Conservation (phyloP, 176 grass and related monocot genomes). For the barley (Hordeum vulgare) region DNA sequence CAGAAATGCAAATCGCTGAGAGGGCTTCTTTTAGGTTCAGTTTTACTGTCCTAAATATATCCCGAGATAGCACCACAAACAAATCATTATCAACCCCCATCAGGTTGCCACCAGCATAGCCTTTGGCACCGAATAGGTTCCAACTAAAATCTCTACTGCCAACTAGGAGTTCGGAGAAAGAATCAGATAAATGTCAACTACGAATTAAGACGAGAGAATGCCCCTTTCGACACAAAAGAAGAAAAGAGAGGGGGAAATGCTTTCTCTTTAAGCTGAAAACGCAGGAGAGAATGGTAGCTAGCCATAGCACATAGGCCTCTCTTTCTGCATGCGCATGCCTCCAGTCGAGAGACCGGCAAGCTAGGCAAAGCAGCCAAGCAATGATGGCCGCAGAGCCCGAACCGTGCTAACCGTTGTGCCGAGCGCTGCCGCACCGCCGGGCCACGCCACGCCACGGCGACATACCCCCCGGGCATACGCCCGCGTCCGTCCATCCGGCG, state of each 20-base stretch:
- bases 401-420: constrained; percentile 53
- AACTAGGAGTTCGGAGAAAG: no score
- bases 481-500: not conserved
- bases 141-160: no score
- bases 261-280: no score
- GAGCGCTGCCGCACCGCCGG: not conserved
- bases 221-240: not conserved
- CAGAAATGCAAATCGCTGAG: no score
- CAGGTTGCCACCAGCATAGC: no score
- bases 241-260: not conserved
- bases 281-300: not conserved
- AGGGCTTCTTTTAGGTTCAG: no score
- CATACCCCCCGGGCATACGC: not conserved
- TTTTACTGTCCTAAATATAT: no score
- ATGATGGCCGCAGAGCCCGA: constrained; percentile 23
- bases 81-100: no score
- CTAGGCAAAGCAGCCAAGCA: not conserved
- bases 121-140: no score
- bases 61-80: no score
- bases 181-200: no score
- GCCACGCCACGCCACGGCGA: no score
- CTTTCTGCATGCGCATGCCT: not conserved
- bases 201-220: not conserved
- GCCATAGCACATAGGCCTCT: not conserved
- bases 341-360: not conserved